Conservation (phyloP, 129 eudicot genomes). For the Flaveria linearis region DNA sequence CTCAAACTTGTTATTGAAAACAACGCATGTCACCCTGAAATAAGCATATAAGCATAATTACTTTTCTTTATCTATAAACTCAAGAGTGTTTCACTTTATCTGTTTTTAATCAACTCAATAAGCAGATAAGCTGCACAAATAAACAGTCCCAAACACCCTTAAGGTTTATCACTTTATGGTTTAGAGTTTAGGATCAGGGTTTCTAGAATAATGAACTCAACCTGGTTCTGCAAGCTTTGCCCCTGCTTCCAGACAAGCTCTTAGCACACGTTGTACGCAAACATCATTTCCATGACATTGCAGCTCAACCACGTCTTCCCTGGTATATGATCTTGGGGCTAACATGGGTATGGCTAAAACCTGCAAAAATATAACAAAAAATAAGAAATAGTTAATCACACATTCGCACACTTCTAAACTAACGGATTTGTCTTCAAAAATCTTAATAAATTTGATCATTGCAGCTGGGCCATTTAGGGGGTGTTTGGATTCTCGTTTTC, state of each 20-base stretch:
- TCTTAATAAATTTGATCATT: not conserved
- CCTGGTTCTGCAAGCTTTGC: slow-evolving; percentile 99
- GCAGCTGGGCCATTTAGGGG: not conserved
- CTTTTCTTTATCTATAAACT: too few species aligned
- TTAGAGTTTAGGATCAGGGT: not conserved
- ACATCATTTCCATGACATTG: slow-evolving; percentile 98
- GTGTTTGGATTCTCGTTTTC: not conserved
- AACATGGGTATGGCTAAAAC: slow-evolving; percentile 89
- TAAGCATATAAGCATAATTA: too few species aligned
- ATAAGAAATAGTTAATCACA: not conserved
- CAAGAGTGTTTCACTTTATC: too few species aligned
- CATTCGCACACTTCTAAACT: not conserved
- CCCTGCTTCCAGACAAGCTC: slow-evolving; percentile 91
- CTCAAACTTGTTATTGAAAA: too few species aligned
- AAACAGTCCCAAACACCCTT: not conserved
- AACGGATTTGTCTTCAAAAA: not conserved
- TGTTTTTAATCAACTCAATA: too few species aligned
- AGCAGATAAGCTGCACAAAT: too few species aligned
- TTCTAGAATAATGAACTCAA: slow-evolving; percentile 17
- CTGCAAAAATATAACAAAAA: slow-evolving; percentile 31
- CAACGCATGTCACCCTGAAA: too few species aligned
- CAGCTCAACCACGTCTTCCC: slow-evolving; percentile 94
- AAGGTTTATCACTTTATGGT: not conserved
- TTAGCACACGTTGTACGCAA: slow-evolving; percentile 82
- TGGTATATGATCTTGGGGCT: slow-evolving; percentile 92